These are phyloP conservation scores for Colletotrichum incanum DNA, from an alignment of 2,329 filamentous ascomycete species.

Conservation along the genomic window DNA sequence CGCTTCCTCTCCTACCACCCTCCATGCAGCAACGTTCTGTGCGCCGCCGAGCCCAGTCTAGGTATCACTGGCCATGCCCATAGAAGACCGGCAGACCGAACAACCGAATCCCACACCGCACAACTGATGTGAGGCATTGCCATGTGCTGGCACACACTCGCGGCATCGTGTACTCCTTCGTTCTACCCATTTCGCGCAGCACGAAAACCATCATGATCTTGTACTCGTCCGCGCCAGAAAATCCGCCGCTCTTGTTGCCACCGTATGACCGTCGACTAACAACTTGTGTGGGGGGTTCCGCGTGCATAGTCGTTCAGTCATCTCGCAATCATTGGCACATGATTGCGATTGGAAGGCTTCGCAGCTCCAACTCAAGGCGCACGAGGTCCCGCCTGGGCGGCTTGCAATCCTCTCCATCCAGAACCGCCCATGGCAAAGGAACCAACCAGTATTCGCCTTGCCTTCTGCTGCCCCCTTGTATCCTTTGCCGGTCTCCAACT, in stretches of 20 bases:
- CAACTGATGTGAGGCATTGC: slow-evolving; percentile 1
- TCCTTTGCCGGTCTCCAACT: background rate
- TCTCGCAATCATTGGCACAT: background rate
- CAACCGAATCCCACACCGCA: slow-evolving; percentile 9
- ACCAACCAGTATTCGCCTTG: background rate
- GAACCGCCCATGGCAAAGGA: background rate
- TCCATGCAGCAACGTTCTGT: slow-evolving; percentile 15
- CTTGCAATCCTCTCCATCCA: background rate
- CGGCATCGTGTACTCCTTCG: slow-evolving; percentile 2
- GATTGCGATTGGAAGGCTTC: background rate
- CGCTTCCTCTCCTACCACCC: slow-evolving; percentile 26
- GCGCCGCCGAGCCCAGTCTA: background rate
- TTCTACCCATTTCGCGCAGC: background rate
- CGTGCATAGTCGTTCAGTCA: background rate
- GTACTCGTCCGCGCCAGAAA: slow-evolving; percentile 4
- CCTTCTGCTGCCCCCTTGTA: background rate
- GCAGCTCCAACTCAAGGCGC: background rate
- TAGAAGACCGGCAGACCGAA: slow-evolving; percentile 13
- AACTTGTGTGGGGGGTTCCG: background rate
- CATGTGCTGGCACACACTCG: background rate
- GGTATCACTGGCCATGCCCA: background rate
- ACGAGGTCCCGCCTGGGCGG: background rate
- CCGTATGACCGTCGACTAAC: background rate
- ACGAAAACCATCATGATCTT: slow-evolving; percentile 2
- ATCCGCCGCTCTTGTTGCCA: background rate